Conservation (phyloP, 306 rosid genomes). For the Medicago truncatula region MtrunA17r5.0-ANR NC_053043.1:50679001-50679500, state of each 20-base stretch:
- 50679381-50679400: not conserved
- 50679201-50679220: not conserved
- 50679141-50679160: too few species aligned
- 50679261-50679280: not conserved
- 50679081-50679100: not conserved
- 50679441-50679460: not conserved
- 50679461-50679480: not conserved
- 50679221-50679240: not conserved
- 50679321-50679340: not conserved
- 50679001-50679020: not conserved
- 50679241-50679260: not conserved
- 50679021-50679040: not conserved
- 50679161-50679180: too few species aligned
- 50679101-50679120: not conserved
- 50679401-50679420: not conserved
- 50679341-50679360: not conserved
- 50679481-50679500: too few species aligned
- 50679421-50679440: not conserved
- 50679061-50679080: not conserved
- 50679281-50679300: not conserved
- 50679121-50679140: too few species aligned
- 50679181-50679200: too few species aligned
- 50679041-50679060: not conserved
- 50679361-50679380: not conserved
- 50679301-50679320: not conserved